A percentile compares a stretch with the other conserved stretches of the same genome.
Conservation (phyloP, 176 grass and related monocot species). For the Carex myosuroides region DNA sequence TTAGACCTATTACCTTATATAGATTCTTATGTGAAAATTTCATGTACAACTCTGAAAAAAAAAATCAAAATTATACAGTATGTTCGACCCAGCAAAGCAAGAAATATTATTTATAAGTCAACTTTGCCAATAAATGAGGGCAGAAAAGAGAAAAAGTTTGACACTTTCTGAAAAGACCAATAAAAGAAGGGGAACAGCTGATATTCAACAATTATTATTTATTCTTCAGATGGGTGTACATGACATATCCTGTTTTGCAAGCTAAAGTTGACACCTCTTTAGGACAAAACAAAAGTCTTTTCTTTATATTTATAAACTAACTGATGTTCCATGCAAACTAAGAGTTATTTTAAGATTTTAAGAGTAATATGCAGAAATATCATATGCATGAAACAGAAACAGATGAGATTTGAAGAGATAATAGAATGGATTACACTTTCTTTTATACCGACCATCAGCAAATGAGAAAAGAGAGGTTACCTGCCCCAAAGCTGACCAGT, state of each 20-base stretch:
- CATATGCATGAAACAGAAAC: neutral
- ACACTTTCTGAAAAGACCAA: neutral
- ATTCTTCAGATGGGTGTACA: neutral
- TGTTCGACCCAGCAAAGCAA: neutral
- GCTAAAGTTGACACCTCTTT: neutral
- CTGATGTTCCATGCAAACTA: neutral
- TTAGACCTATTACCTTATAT: neutral
- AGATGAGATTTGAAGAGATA: neutral
- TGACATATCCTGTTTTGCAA: neutral
- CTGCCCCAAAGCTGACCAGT: conserved; percentile 94
- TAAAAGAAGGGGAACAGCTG: neutral
- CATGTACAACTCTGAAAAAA: neutral
- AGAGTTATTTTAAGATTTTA: neutral
- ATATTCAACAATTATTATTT: neutral
- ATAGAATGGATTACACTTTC: neutral
- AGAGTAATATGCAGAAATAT: neutral
- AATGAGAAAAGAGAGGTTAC: conserved; percentile 30
- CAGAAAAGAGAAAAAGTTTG: neutral
- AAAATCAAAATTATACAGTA: neutral
- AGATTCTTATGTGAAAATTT: neutral
- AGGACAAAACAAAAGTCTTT: neutral
- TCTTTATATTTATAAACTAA: neutral
- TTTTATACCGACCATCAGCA: neutral
- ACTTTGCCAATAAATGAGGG: neutral
- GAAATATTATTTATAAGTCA: neutral